A percentile compares a stretch with the other conserved stretches of the same genome.
phyloP scores from a whole-genome alignment of 495 filamentous ascomycete species.

The Aspergillus nanangensis region DNA sequence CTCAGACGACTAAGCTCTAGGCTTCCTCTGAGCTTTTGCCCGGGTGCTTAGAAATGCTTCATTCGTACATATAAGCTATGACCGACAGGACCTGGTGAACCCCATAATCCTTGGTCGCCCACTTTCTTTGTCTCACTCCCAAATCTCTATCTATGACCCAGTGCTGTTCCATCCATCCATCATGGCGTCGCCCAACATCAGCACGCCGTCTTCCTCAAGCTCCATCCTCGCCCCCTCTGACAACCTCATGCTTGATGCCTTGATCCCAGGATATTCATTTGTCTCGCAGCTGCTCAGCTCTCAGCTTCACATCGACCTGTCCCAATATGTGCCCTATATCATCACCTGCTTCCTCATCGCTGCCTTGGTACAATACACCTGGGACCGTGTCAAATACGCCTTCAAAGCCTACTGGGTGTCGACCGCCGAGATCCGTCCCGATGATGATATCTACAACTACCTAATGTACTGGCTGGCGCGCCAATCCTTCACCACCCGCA shows the following conservation, averaged over 20 bases:
- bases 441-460: constrained; percentile 67
- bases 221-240: constrained; percentile 17
- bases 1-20: no score
- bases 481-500: constrained; percentile 52
- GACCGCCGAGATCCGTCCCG: constrained; percentile 58
- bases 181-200: constrained; percentile 15
- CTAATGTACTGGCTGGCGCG: constrained; percentile 65
- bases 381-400: constrained; percentile 31
- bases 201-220: constrained; percentile 17
- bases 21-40: no score
- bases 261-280: constrained; percentile 70
- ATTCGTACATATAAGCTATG: no score
- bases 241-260: constrained; percentile 58
- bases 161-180: no score
- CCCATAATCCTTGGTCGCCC: no score
- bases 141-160: neutral
- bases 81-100: no score
- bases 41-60: no score
- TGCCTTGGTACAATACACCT: constrained; percentile 48
- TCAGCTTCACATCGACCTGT: constrained; percentile 65
- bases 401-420: constrained; percentile 37
- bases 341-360: constrained; percentile 45
- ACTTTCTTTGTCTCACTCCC: neutral
- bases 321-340: constrained; percentile 61
- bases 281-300: constrained; percentile 55